These are phyloP conservation scores for Saccharomyces uvarum DNA, from an alignment of 1,139 yeast genomes.

Conservation along the genomic window DNA sequence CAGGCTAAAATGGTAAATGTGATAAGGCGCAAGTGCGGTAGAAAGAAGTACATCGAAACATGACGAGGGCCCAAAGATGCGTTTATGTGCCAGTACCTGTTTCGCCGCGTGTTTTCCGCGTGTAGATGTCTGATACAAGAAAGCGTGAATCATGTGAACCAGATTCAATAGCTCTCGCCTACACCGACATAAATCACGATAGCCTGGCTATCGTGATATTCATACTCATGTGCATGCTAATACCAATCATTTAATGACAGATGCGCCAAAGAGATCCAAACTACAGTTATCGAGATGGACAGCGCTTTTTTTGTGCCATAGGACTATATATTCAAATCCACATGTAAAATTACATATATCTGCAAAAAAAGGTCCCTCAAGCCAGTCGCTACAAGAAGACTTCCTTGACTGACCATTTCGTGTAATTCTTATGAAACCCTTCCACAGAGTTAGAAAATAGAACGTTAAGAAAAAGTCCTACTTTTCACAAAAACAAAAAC, in stretches of 20 bases:
- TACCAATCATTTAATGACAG: not conserved
- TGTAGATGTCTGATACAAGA: not conserved
- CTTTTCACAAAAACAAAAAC: too few relatives aligned
- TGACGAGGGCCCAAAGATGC: not conserved
- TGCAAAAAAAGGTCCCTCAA: too few relatives aligned
- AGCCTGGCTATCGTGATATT: not conserved
- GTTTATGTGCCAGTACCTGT: not conserved
- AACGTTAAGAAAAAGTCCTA: too few relatives aligned
- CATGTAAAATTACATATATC: not conserved
- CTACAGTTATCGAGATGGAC: too few relatives aligned
- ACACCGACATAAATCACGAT: not conserved
- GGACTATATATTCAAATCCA: not conserved
- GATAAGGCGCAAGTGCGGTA: not conserved
- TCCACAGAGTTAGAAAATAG: too few relatives aligned
- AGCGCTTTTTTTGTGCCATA: not conserved
- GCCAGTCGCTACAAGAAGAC: too few relatives aligned
- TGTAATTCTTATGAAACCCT: too few relatives aligned
- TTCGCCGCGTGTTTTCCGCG: not conserved
- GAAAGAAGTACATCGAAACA: not conserved
- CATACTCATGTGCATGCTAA: not conserved
- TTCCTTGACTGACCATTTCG: too few relatives aligned
- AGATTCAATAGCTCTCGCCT: not conserved
- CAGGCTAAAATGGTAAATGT: not conserved
- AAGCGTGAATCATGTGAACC: not conserved
- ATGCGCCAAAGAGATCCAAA: not conserved